Base-by-base conservation (phyloP, 805 yeast species). In the Barnettozyma populi region DNA sequence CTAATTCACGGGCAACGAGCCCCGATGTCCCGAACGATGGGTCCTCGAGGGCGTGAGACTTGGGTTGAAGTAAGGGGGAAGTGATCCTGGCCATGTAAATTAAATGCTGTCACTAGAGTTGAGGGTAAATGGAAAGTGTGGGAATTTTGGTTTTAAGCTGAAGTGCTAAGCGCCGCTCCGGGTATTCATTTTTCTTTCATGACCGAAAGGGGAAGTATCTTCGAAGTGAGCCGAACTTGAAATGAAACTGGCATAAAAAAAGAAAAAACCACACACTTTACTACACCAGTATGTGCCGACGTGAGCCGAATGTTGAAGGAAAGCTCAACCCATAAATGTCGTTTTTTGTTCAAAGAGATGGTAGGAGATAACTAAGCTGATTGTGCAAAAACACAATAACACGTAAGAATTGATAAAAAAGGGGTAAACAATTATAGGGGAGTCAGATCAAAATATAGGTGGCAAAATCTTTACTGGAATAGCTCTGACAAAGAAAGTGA, bases 11-110 rank as follows among this genome's bases (percentile, higher is more conserved):
- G 14, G 36, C 53, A 6, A 47, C 46, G 11, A 50, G 29, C 6
- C 53, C 53, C 6, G 53, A 20, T 2, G 44, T 35, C 6, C 53
- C 51, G 6, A 47, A 44, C 13, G 51, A 31, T 9, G 47, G 46
- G 19, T 50, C 53, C 25, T 35, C 46, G 4, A 50, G 43, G 2
- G 53, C 53, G 9, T 47, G 50, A 1, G 51, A 47, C 19, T 44
- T 47, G 6, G 53, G 51, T 7, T 37, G 20, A 14, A 50, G 29
- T 14, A 50, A 18, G n/a, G 53, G 53, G 8, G 53, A 50, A 9
- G 27, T 39, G 5, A 29, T 16, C 18, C 31, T 16, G 20, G 24
- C 20, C 45, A 36, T 14, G 27, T n/a, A 8, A 23, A 23, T 23
- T 23, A 5, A 23, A 27, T 10, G 20, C 24, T 21, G 19, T 35